A percentile compares a stretch with the other conserved stretches of the same genome.
phyloP scores from a whole-genome alignment of 371 early-diverging fungal species.

The Enterospora canceri region DNA sequence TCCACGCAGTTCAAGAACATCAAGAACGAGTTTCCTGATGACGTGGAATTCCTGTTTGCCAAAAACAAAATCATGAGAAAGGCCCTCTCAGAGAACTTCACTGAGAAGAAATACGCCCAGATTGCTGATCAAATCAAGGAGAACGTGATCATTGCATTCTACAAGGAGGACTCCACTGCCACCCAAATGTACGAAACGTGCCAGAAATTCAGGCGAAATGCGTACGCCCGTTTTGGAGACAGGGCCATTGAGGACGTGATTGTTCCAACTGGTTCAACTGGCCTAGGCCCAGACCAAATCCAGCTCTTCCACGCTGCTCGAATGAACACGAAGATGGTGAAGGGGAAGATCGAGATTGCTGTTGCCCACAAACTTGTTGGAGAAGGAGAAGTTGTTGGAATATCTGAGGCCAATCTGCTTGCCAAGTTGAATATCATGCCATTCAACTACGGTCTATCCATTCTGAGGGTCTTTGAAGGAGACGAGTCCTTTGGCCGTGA shows the following conservation, averaged over 20 bases:
- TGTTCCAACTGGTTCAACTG: slow-evolving; percentile 92
- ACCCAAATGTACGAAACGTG: slow-evolving; percentile 80
- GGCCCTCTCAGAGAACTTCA: slow-evolving; percentile 67
- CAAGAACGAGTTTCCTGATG: slow-evolving; percentile 75
- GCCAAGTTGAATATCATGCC: slow-evolving; percentile 98
- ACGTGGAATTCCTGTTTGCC: slow-evolving; percentile 88
- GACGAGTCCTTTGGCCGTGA: slow-evolving; percentile 74
- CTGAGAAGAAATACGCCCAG: slow-evolving; percentile 63
- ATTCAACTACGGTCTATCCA: slow-evolving; percentile 94
- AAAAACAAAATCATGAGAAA: slow-evolving; percentile 99
- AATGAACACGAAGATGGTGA: slow-evolving; percentile 99
- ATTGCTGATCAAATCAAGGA: slow-evolving; percentile 64
- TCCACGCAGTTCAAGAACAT: slow-evolving; percentile 98
- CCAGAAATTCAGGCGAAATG: slow-evolving; percentile 76
- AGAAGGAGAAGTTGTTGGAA: slow-evolving; percentile 80
- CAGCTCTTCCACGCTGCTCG: slow-evolving; percentile 99
- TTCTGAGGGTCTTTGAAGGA: slow-evolving; percentile 78
- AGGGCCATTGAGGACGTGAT: slow-evolving; percentile 83
- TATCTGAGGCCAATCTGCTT: slow-evolving; percentile 91
- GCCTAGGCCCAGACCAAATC: slow-evolving; percentile 98
- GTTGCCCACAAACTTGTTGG: slow-evolving; percentile 78
- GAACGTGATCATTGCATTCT: slow-evolving; percentile 97
- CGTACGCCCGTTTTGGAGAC: slow-evolving; percentile 93
- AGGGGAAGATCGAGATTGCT: slow-evolving; percentile 99
- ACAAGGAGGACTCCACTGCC: slow-evolving; percentile 71